A percentile compares a stretch with the other conserved stretches of the same genome.
phyloP scores from a whole-genome alignment of 2,329 filamentous ascomycete genomes.

The Beauveria caledonica region DNA sequence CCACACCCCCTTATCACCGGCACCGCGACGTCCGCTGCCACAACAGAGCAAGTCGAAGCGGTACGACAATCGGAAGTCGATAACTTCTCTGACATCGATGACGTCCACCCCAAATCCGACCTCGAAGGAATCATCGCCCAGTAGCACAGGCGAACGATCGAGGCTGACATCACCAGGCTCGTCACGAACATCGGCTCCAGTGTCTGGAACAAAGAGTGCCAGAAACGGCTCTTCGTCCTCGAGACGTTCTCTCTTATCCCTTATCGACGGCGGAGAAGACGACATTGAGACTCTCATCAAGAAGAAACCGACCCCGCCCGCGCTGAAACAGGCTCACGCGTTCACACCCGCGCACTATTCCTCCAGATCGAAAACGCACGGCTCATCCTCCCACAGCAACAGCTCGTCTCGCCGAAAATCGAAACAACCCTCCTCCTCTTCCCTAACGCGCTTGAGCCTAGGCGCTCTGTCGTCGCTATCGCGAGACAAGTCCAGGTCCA shows the following conservation, averaged over 20 bases:
- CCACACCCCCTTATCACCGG: neutral
- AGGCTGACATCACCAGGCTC: neutral
- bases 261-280: conserved; percentile 5
- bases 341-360: neutral
- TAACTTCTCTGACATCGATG: neutral
- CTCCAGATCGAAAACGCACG: neutral
- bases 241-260: conserved; percentile 9
- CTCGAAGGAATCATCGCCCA: neutral
- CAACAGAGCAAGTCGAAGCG: neutral
- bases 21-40: neutral
- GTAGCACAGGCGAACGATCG: neutral
- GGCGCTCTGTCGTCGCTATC: conserved; percentile 2
- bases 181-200: neutral
- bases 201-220: neutral
- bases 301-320: neutral
- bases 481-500: neutral
- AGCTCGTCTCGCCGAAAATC: neutral
- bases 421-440: neutral
- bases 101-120: neutral
- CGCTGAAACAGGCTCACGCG: neutral
- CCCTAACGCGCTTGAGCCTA: neutral
- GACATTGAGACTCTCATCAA: neutral
- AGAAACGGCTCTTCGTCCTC: conserved; percentile 1
- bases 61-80: neutral
- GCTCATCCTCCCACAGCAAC: neutral